Conservation (phyloP, 2,329 filamentous ascomycete genomes). For the Botryotinia globosa region DNA sequence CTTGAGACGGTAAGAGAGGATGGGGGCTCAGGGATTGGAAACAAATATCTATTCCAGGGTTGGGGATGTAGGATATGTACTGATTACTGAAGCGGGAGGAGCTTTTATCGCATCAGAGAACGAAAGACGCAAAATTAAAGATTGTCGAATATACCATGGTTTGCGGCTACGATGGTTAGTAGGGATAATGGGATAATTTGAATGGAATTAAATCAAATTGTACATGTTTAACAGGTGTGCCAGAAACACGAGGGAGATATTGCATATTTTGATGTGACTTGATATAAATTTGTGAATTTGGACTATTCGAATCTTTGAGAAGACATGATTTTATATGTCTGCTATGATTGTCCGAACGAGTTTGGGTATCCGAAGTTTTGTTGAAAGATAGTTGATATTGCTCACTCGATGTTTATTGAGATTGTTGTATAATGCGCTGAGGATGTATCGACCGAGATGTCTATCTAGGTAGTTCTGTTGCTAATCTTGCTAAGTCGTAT, state of each 20-base stretch:
- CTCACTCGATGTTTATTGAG: neutral
- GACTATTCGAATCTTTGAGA: too few relatives aligned
- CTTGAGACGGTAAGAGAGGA: neutral
- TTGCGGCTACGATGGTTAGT: neutral
- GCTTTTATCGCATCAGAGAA: neutral
- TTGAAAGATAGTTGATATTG: neutral
- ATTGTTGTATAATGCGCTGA: neutral
- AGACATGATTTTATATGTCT: neutral
- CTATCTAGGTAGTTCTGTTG: too few relatives aligned
- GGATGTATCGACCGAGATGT: too few relatives aligned
- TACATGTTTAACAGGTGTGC: neutral
- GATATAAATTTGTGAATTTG: neutral
- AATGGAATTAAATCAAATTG: neutral
- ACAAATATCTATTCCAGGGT: neutral
- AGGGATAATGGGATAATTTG: neutral
- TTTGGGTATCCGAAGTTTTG: neutral
- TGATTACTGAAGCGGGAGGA: neutral
- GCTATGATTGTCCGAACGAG: neutral
- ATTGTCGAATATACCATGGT: conserved; percentile 10
- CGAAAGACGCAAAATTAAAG: neutral
- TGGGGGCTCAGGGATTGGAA: neutral
- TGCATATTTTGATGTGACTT: neutral
- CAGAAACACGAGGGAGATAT: neutral
- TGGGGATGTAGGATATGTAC: conserved; percentile 11
- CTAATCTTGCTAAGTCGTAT: neutral